Conservation (phyloP, 2,329 filamentous ascomycete species). For the Sporothrix humicola region DNA sequence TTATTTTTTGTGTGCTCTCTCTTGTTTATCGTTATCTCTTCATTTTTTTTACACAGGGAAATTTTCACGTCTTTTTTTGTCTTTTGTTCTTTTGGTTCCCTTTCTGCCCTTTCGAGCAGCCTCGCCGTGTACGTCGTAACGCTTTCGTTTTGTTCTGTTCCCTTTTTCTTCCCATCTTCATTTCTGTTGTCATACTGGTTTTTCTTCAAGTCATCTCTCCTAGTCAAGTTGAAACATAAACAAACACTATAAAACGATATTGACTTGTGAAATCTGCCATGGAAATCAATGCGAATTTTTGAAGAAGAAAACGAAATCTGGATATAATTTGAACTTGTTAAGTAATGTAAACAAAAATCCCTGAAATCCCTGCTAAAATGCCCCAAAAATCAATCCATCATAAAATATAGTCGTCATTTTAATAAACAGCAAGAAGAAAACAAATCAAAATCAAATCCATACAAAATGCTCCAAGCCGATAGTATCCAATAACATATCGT, state of each 20-base stretch:
- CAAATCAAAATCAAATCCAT: neutral
- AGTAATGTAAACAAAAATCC: neutral
- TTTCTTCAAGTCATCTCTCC: neutral
- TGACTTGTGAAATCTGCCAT: neutral
- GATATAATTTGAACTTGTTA: neutral
- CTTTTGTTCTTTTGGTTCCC: neutral
- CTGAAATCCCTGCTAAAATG: neutral
- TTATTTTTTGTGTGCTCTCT: slow-evolving; percentile 4
- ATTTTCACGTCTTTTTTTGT: slow-evolving; percentile 7
- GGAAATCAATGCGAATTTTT: neutral
- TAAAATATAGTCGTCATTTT: neutral
- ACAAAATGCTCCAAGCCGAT: neutral
- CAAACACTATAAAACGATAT: neutral
- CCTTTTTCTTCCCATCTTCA: neutral
- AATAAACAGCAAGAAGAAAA: neutral
- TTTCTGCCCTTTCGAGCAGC: neutral
- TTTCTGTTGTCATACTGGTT: neutral
- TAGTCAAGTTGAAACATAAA: slow-evolving; percentile 12
- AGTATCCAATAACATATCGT: slow-evolving; percentile 7
- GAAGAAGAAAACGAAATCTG: neutral
- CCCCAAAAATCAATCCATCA: neutral
- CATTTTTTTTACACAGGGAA: neutral
- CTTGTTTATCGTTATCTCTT: neutral
- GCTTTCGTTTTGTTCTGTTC: too few relatives aligned
- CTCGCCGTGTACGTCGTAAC: slow-evolving; percentile 7